phyloP scores from a whole-genome alignment of 495 filamentous ascomycete genomes.

The Annulohypoxylon nitens region DNA sequence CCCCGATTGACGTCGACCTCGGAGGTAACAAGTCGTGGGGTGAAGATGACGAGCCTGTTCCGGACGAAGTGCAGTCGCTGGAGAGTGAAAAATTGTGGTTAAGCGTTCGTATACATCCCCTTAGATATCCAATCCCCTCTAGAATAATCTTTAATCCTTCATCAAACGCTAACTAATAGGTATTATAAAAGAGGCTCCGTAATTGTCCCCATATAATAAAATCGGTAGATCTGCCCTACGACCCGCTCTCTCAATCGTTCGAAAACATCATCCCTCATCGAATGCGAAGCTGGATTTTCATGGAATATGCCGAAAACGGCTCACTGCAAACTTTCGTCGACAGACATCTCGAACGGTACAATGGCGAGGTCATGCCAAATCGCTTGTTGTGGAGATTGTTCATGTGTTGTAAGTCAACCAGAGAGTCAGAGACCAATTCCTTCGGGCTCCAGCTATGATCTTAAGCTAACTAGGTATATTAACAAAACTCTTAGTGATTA shows the following conservation, averaged over 20 bases:
- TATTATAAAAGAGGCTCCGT: slow-evolving; percentile 18
- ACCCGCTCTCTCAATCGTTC: slow-evolving; percentile 16
- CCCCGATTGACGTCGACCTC: slow-evolving; percentile 17
- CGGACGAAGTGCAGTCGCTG: slow-evolving; percentile 11
- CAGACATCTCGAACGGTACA: slow-evolving; percentile 7
- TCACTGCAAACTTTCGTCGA: not conserved
- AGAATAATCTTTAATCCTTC: not conserved
- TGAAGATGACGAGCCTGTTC: not conserved
- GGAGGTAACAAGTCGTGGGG: slow-evolving; percentile 19
- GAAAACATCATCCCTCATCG: not conserved
- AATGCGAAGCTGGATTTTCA: slow-evolving; percentile 33
- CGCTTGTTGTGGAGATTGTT: slow-evolving; percentile 33
- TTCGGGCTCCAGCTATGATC: not conserved
- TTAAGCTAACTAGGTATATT: slow-evolving; percentile 12
- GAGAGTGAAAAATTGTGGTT: slow-evolving; percentile 18
- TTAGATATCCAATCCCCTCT: not conserved
- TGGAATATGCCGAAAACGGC: slow-evolving; percentile 28
- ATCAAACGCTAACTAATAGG: not conserved
- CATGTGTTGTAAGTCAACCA: slow-evolving; percentile 32
- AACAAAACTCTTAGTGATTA: not conserved
- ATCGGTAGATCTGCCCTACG: slow-evolving; percentile 1
- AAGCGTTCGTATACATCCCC: not conserved
- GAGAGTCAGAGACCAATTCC: too few relatives aligned
- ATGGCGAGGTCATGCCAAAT: not conserved
- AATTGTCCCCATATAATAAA: slow-evolving; percentile 20